These are phyloP conservation scores for Eucommia ulmoides DNA, from an alignment of 257 asterid species.

Conservation along the genomic window DNA sequence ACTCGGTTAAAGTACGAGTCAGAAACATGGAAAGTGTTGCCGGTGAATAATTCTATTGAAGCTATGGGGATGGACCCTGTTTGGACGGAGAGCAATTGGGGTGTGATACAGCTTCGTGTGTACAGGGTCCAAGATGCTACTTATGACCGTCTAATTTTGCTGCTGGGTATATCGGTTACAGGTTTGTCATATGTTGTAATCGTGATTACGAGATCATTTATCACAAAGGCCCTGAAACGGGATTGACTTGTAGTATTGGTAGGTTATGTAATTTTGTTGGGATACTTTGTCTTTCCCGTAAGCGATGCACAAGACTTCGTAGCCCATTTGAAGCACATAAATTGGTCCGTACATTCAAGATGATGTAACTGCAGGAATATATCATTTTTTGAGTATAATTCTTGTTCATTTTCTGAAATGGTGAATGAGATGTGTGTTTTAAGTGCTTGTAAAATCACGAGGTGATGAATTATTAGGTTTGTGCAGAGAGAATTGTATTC, in stretches of 20 bases:
- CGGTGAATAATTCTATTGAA: conserved; percentile 44
- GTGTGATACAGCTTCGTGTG: conserved; percentile 39
- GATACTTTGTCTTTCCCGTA: no score
- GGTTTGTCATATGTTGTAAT: conserved; percentile 44
- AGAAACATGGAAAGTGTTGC: conserved; percentile 55
- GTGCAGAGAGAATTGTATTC: no score
- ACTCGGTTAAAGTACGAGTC: conserved; percentile 65
- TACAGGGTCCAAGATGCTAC: conserved; percentile 47
- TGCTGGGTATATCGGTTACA: conserved; percentile 53
- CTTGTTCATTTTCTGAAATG: no score
- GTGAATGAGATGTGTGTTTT: no score
- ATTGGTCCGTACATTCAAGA: no score
- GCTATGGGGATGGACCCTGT: conserved; percentile 52
- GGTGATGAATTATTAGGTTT: no score
- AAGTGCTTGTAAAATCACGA: no score
- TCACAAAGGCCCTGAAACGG: conserved; percentile 72
- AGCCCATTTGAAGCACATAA: no score
- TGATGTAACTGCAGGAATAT: no score
- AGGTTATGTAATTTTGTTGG: conserved; percentile 3
- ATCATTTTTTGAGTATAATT: no score
- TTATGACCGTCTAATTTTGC: conserved; percentile 47
- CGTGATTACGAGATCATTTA: conserved; percentile 41
- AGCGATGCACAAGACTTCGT: no score
- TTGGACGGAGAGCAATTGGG: conserved; percentile 99
- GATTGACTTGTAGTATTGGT: conserved; percentile 32